A percentile compares a stretch with the other conserved stretches of the same genome.
Conservation (phyloP, 768 basidiomycete genomes). For the Phanerodontia chrysosporium region DNA sequence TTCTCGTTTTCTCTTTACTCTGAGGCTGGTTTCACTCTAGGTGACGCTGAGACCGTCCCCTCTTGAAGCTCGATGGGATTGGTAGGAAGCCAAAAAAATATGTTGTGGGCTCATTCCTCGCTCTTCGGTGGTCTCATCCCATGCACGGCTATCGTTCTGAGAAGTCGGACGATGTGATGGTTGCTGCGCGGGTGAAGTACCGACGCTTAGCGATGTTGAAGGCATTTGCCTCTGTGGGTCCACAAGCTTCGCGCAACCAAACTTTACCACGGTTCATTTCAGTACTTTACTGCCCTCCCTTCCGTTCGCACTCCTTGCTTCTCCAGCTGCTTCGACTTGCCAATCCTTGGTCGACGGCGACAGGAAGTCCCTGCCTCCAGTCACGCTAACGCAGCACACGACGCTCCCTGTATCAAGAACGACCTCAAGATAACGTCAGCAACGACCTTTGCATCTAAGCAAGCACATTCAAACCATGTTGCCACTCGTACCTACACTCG, state of each 20-base stretch:
- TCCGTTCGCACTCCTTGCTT: constrained; percentile 16
- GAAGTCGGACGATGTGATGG: too few species aligned
- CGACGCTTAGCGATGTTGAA: neutral
- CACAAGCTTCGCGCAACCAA: constrained; percentile 10
- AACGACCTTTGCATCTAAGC: too few species aligned
- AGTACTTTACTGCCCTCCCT: constrained; percentile 2
- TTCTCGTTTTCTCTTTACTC: neutral
- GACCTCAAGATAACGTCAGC: constrained; percentile 18
- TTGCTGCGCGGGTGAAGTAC: too few species aligned
- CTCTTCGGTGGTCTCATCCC: too few species aligned
- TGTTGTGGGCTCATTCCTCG: too few species aligned
- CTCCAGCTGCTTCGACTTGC: constrained; percentile 28
- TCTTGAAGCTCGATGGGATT: too few species aligned
- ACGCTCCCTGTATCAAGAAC: constrained; percentile 22
- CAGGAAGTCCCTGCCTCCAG: constrained; percentile 36
- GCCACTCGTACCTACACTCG: constrained; percentile 62
- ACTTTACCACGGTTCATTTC: constrained; percentile 28
- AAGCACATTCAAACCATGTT: constrained; percentile 45
- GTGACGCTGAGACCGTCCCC: neutral
- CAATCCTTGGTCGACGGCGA: constrained; percentile 27
- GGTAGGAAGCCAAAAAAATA: too few species aligned
- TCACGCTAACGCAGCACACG: constrained; percentile 26
- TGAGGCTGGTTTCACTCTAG: too few species aligned
- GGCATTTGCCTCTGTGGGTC: constrained; percentile 26
- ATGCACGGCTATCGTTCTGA: too few species aligned